Evolutionary conservation across 306 rosid genomes (phyloP).

Genomic region (Trifolium repens): DNA sequence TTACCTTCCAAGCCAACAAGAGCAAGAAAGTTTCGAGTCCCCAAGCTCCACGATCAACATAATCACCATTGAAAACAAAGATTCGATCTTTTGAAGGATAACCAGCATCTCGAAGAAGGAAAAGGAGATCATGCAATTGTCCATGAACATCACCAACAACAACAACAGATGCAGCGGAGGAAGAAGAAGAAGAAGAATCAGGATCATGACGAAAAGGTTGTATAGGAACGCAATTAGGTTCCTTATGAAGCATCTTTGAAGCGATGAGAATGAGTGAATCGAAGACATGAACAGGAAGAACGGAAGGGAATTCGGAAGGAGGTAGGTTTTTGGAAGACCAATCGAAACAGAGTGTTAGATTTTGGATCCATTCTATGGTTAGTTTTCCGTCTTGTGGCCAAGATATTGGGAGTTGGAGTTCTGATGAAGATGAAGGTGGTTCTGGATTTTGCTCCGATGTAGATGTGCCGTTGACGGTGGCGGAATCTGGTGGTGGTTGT

Average conservation of each 20-base stretch:
- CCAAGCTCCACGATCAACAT: constrained; percentile 95
- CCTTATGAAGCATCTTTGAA: constrained; percentile 84
- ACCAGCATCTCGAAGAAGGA: constrained; percentile 70
- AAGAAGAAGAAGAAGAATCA: not conserved
- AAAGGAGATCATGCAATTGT: constrained; percentile 75
- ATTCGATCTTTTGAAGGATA: constrained; percentile 64
- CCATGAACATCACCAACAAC: constrained; percentile 88
- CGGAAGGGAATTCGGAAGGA: constrained; percentile 62
- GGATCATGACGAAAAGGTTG: constrained; percentile 50
- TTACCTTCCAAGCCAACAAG: constrained; percentile 80
- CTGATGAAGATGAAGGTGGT: constrained; percentile 27
- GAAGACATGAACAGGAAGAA: constrained; percentile 67
- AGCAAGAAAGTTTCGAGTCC: constrained; percentile 81
- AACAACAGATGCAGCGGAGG: constrained; percentile 37
- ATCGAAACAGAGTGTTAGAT: constrained; percentile 64
- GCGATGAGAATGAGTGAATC: constrained; percentile 70
- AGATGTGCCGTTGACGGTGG: constrained; percentile 26
- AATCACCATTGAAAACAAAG: constrained; percentile 82
- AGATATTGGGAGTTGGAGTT: constrained; percentile 50
- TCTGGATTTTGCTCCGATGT: constrained; percentile 6
- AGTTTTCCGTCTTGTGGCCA: constrained; percentile 69
- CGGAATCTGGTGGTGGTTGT: constrained; percentile 42
- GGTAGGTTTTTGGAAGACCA: constrained; percentile 68
- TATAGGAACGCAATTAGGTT: constrained; percentile 68
- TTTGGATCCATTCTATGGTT: constrained; percentile 62